Evolutionary conservation across 2,329 filamentous ascomycete genomes (phyloP), one percentile per base, ranked within the genome.

Genomic region (Cladosporium sp.): DNA sequence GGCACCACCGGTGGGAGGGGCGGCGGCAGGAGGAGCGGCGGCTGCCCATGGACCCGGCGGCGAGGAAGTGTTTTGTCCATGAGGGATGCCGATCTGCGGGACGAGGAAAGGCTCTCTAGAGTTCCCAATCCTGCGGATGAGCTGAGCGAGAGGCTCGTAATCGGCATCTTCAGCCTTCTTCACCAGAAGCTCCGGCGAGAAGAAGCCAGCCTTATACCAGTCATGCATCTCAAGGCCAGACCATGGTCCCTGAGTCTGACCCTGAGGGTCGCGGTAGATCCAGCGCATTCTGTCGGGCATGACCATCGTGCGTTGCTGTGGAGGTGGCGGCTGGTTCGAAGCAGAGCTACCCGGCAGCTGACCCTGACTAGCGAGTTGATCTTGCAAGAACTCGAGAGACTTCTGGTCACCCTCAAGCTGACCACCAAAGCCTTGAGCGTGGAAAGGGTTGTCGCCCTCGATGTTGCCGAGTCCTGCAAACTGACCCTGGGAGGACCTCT

Each of bases 281-380:
- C 93, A 98, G 61, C 92, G 80, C 90, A 98, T 98, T 12, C 94
- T 80, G 67, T 98, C 93, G 2, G 93, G 93, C 93, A 98, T 97
- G 4, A 98, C 92, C 91, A 98, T 97, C 38, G 86, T 91, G 13
- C 89, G 84, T 56, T 86, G 82, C 62, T 88, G 85, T 22, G 80
- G 73, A 41, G 80, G 72, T 22, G 84, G 83, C 42, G 88, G 79
- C 56, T 90, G 85, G 42, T 79, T 80, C 5, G 83, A 74, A n/a
- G 81, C 48, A 12, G 81, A 71, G 55, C 71, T 75, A 49, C 66
- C 68, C 7, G 71, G 64, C 27, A 64, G 60, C 46, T 68, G 68
- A 25, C 38, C 43, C 39, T 54, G 54, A 22, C 33, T 30, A 3
- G 25, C 32, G 25, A 48, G 35, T n/a, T 48, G 45, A 13, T 38